Evolutionary conservation across 1,284 basidiomycete genomes (phyloP), one percentile per base, ranked within the genome.

Genomic region (Tranzscheliella williamsii): DNA sequence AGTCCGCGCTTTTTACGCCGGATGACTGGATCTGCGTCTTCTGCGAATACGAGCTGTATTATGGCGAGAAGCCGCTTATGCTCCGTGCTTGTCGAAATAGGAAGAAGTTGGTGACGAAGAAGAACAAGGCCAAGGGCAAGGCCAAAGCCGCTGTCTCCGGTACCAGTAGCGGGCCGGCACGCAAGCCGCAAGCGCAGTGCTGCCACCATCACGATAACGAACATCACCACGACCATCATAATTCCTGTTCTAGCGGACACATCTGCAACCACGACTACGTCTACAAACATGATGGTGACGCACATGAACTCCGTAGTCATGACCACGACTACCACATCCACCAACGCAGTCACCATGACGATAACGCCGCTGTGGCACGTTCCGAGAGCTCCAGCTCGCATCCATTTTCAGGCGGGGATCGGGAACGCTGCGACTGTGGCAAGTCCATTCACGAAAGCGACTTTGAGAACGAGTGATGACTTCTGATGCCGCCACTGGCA

Each of bases 41-140:
- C 44, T 79, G 78, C 68, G 78, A 79, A 33, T 78, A 78, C 53
- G 70, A 77, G 47, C 49, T 79, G 30, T 75, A 76, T 42, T 79
- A 75, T 41, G 78, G 78, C 17, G 74, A 77, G 39, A 50, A 63
- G 17, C 42, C 67, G 12, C 39, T 60, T 22, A 65, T 79, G 54
- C 35, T 64, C 11, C 51, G 63, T 11, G 69, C 72, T 6, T 58
- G 73, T 33, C 50, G 72, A 35, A 72, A 67, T 30, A 44, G 78
- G 23, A 76, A 75, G 42, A 69, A 72, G 49, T 57, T 78, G 3
- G 67, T 79, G 15, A 65, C 67, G 33, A 43, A 68, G 23, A 52
- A 76, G 29, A 61, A 58, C 35, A 64, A 70, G 54, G 75, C 66
- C 3, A 72, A 70, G 39, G 65, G 55, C 23, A 65, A 70, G 32